These are phyloP conservation scores for Lentinula sp. DNA, from an alignment of 768 basidiomycete genomes.

Conservation along the genomic window DNA sequence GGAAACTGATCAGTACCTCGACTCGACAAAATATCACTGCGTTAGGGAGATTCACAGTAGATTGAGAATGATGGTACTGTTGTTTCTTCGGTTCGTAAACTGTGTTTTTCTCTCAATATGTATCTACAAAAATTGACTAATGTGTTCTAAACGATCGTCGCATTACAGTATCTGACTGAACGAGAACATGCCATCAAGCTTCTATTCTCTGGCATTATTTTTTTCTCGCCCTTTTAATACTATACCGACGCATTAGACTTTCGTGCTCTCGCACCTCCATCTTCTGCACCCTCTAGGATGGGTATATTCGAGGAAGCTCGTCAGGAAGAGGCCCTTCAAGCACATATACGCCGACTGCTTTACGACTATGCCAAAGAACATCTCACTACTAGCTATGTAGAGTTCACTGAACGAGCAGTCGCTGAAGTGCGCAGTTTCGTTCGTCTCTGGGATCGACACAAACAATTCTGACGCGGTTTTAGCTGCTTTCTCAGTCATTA, in stretches of 20 bases:
- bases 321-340: conserved; percentile 14
- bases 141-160: too few relatives aligned
- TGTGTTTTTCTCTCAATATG: too few relatives aligned
- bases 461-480: background rate
- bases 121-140: too few relatives aligned
- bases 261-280: background rate
- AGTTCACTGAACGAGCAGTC: conserved; percentile 45
- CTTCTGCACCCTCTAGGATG: background rate
- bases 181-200: too few relatives aligned
- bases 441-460: background rate
- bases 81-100: too few relatives aligned
- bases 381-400: conserved; percentile 48
- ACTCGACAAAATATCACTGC: too few relatives aligned
- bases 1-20: too few relatives aligned
- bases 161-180: too few relatives aligned
- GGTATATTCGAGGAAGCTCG: conserved; percentile 1
- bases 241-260: background rate
- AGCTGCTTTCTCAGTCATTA: conserved; percentile 39
- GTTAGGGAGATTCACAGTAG: too few relatives aligned
- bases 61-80: too few relatives aligned
- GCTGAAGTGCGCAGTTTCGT: conserved; percentile 30
- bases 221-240: background rate
- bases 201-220: background rate
- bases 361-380: conserved; percentile 48
- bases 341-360: conserved; percentile 50